Evolutionary conservation across 2,329 filamentous ascomycete species (phyloP).

Genomic region (Beauveria rudraprayagi): DNA sequence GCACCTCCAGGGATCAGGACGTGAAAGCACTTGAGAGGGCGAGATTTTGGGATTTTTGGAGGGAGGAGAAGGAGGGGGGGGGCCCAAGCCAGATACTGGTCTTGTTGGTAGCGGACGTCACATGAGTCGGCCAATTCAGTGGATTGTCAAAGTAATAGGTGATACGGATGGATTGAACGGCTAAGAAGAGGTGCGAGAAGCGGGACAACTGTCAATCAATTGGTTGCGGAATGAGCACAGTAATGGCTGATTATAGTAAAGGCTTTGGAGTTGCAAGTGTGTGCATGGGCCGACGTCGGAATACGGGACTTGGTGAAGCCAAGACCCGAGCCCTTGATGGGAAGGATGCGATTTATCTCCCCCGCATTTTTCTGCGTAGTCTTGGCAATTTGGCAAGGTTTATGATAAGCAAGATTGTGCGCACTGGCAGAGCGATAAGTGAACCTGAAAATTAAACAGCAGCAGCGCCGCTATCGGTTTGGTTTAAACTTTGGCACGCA

Average conservation of each 20-base stretch:
- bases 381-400: background rate
- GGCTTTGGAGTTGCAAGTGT: background rate
- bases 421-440: background rate
- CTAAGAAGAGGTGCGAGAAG: background rate
- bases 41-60: background rate
- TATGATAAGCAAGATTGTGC: background rate
- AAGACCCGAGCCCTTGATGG: background rate
- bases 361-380: conserved; percentile 1
- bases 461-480: background rate
- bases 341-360: background rate
- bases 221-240: background rate
- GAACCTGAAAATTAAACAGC: background rate
- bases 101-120: background rate
- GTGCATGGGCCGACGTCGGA: conserved; percentile 1
- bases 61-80: background rate
- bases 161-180: background rate
- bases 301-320: background rate
- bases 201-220: background rate
- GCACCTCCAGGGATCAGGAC: background rate
- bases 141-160: background rate
- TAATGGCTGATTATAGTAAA: background rate
- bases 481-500: background rate
- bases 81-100: background rate
- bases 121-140: background rate
- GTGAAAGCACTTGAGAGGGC: background rate